Base-by-base conservation (phyloP, 208 protist genomes). In the Balamuthia mandrillaris region DNA sequence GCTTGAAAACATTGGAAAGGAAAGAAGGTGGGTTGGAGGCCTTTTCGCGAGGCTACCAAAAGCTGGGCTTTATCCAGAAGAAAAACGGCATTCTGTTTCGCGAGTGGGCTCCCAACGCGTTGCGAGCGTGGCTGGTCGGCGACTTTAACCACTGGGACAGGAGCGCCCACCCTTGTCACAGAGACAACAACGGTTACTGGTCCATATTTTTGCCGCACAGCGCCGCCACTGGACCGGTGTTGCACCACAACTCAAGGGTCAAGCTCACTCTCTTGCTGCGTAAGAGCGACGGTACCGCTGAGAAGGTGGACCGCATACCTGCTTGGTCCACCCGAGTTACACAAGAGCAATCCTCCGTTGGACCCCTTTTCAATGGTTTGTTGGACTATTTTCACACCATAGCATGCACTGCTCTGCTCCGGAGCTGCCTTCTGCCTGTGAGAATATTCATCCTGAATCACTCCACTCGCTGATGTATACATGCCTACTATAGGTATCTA, bases 81-180 rank as follows among this genome's bases (percentile, higher is more conserved):
- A 21, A 31, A 10, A 82, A 86, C 14, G 87, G 87, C 31, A 74
- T 95, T 39, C 2, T 33, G 7, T 93, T 90, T 70, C 58, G 88
- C 42, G 93, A 95, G 79, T 95, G 93, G 93, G 66, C 88, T 27
- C 92, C 90, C 2, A 63, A 74, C 27, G 84, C 84, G 16, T 29
- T 78, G 18, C 45, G 45, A 35, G 49, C 93, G 2, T 60, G 47
- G 49, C 41, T 94, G 31, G 60, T 93, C 37, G 92, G 93, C 44
- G 93, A 95, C 45, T 95, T 95, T 66, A 95, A 78, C 54, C 66
- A 86, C 42, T 95, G 93, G 93, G 85, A 95, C 74, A 79, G 81
- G 47, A 54, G 37, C 35, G 52, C 52, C 41, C 82, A 90, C 66
- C 24, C 33, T 33, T 85, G 60, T 4, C 35, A 58, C 21, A 70